A percentile compares a stretch with the other conserved stretches of the same genome.
phyloP scores from a whole-genome alignment of 2,329 filamentous ascomycete genomes.

The Phyllosticta citriasiana region DNA sequence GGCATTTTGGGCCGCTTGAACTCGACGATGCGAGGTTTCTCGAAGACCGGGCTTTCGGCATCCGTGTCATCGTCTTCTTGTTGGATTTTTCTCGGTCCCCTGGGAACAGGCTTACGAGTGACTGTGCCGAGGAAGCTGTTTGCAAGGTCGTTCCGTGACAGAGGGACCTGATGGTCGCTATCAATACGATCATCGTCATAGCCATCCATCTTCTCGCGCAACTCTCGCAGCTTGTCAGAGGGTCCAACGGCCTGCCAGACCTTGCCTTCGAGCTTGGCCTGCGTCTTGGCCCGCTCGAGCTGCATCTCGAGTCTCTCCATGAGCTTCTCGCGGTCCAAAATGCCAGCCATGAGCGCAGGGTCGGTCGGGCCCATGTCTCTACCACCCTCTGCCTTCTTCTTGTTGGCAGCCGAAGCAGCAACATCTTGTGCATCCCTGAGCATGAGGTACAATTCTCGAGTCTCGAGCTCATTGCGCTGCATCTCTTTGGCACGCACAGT shows the following conservation, averaged over 20 bases:
- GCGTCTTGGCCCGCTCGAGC: conserved; percentile 91
- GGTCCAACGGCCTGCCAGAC: conserved; percentile 78
- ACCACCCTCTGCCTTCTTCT: conserved; percentile 25
- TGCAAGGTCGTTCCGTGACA: conserved; percentile 42
- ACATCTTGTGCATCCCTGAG: conserved; percentile 94
- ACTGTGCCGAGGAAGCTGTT: conserved; percentile 55
- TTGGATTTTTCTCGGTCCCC: conserved; percentile 31
- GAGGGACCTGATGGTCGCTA: conserved; percentile 27
- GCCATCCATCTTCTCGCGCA: conserved; percentile 90
- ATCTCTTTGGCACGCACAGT: conserved; percentile 79
- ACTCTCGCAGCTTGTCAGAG: conserved; percentile 80
- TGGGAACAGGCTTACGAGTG: conserved; percentile 25
- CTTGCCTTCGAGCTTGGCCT: conserved; percentile 91
- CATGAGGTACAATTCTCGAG: conserved; percentile 95
- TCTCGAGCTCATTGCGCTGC: conserved; percentile 91
- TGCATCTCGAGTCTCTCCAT: conserved; percentile 94
- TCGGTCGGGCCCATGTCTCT: conserved; percentile 52
- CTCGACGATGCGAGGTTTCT: conserved; percentile 71
- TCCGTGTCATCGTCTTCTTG: conserved; percentile 30
- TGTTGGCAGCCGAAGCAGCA: conserved; percentile 75
- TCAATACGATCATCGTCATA: conserved; percentile 27
- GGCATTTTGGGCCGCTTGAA: conserved; percentile 62
- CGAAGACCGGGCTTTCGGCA: conserved; percentile 50
- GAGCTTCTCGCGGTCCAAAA: conserved; percentile 81
- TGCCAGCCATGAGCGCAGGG: conserved; percentile 74